Conservation (phyloP, 495 filamentous ascomycete genomes). For the Oleoguttula mirabilis region DNA sequence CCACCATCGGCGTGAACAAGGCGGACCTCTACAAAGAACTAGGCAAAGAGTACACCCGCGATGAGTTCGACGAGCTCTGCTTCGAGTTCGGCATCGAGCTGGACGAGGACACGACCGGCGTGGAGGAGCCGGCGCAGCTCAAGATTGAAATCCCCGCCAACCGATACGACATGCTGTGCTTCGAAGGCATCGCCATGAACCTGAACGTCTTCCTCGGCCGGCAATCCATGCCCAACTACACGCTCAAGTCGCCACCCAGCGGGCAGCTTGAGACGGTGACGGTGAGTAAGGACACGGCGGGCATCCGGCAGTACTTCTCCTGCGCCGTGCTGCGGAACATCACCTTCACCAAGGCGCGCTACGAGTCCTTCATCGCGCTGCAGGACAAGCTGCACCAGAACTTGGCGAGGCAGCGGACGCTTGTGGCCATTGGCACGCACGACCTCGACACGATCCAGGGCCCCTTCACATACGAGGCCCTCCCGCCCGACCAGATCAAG, state of each 20-base stretch:
- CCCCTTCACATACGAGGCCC: slow-evolving; percentile 92
- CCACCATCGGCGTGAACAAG: slow-evolving; percentile 92
- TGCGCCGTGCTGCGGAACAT: slow-evolving; percentile 79
- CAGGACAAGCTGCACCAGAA: slow-evolving; percentile 99
- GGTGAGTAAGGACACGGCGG: slow-evolving; percentile 62
- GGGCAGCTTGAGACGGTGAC: slow-evolving; percentile 68
- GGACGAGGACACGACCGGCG: slow-evolving; percentile 84
- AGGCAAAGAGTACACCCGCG: slow-evolving; percentile 77
- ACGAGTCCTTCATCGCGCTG: slow-evolving; percentile 93
- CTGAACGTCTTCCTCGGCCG: slow-evolving; percentile 86
- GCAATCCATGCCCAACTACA: slow-evolving; percentile 62
- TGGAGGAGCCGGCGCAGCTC: slow-evolving; percentile 79
- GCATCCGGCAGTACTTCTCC: slow-evolving; percentile 74
- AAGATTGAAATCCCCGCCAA: slow-evolving; percentile 99
- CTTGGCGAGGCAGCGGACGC: slow-evolving; percentile 77
- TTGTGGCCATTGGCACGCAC: slow-evolving; percentile 94
- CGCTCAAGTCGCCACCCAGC: slow-evolving; percentile 53
- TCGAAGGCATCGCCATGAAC: slow-evolving; percentile 92
- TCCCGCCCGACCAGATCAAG: slow-evolving; percentile 80
- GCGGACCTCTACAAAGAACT: slow-evolving; percentile 86
- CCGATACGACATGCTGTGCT: slow-evolving; percentile 96
- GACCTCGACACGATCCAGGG: slow-evolving; percentile 88
- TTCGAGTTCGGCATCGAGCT: slow-evolving; percentile 98
- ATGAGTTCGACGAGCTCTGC: slow-evolving; percentile 92
- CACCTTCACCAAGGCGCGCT: slow-evolving; percentile 78